phyloP scores from a whole-genome alignment of 768 basidiomycete species.

The Phylloporus arenicola region DNA sequence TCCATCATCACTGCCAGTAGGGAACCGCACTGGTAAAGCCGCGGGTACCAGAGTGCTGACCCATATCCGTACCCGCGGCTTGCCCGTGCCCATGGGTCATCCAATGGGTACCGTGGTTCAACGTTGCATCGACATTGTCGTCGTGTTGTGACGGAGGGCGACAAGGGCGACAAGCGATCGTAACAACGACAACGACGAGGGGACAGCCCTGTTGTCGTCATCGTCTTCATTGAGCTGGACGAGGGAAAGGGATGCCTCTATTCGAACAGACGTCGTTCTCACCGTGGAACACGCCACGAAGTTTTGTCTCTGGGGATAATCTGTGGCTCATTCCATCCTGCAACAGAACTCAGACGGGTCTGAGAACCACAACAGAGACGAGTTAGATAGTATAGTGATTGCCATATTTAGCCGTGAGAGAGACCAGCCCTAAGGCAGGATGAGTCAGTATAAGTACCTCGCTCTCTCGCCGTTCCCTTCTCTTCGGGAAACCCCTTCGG shows the following conservation, averaged over 20 bases:
- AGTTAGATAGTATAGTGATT: slow-evolving; percentile 19
- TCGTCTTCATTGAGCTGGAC: too few relatives aligned
- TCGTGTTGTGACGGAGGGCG: too few relatives aligned
- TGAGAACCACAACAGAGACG: slow-evolving; percentile 32
- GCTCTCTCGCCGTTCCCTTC: neutral
- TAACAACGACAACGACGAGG: too few relatives aligned
- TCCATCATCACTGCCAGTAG: too few relatives aligned
- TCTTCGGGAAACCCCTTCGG: slow-evolving; percentile 33
- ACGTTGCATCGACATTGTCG: too few relatives aligned
- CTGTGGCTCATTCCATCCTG: slow-evolving; percentile 9
- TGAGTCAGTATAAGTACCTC: slow-evolving; percentile 11
- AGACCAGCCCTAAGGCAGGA: slow-evolving; percentile 28
- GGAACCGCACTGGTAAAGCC: too few relatives aligned
- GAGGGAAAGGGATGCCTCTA: slow-evolving; percentile 51
- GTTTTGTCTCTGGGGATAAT: neutral
- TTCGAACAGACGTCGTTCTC: slow-evolving; percentile 71
- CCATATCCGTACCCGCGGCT: too few relatives aligned
- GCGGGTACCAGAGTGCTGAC: too few relatives aligned
- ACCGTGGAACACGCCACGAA: slow-evolving; percentile 62
- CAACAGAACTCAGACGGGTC: slow-evolving; percentile 46
- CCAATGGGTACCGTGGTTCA: too few relatives aligned
- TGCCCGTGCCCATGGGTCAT: too few relatives aligned
- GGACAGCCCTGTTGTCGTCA: too few relatives aligned
- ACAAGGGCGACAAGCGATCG: too few relatives aligned
- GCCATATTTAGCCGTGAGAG: slow-evolving; percentile 18